Percentiles rank a stretch among this genome's conserved stretches.
These are phyloP conservation scores for Piper betle DNA, from an alignment of 164 flowering plant species.

Conservation along the genomic window DNA sequence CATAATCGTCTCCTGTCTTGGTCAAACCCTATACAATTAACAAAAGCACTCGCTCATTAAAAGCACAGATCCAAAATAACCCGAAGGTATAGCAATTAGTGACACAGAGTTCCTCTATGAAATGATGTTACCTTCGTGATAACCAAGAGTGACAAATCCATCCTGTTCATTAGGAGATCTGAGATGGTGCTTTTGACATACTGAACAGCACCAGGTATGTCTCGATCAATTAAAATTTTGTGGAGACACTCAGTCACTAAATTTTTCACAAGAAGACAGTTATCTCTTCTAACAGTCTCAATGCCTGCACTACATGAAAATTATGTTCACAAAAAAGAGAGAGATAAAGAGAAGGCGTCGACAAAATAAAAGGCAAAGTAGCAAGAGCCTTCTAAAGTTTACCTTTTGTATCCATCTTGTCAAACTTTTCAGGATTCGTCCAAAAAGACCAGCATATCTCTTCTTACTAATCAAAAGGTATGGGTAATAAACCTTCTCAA, in stretches of 20 bases:
- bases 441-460: constrained; percentile 95
- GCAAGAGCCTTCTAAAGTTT: constrained; percentile 1
- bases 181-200: constrained; percentile 88
- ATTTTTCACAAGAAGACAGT: constrained; percentile 88
- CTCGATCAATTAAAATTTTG: constrained; percentile 78
- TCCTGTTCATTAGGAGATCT: constrained; percentile 96
- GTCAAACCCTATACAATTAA: constrained; percentile 63
- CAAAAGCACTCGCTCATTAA: background rate
- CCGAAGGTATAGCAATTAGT: background rate
- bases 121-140: constrained; percentile 67
- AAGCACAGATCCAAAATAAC: no score
- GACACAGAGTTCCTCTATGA: background rate
- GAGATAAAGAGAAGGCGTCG: background rate
- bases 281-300: constrained; percentile 97
- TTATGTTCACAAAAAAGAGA: background rate
- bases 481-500: constrained; percentile 96
- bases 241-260: constrained; percentile 91
- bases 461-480: constrained; percentile 95
- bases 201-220: constrained; percentile 87
- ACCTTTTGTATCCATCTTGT: constrained; percentile 99
- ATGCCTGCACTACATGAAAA: constrained; percentile 45
- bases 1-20: constrained; percentile 95
- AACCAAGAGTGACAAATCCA: constrained; percentile 94
- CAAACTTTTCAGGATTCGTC: constrained; percentile 87
- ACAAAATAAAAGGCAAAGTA: background rate